These are phyloP conservation scores for Chenopodium berlandieri DNA, from an alignment of 148 eudicot genomes.

Conservation along the genomic window DNA sequence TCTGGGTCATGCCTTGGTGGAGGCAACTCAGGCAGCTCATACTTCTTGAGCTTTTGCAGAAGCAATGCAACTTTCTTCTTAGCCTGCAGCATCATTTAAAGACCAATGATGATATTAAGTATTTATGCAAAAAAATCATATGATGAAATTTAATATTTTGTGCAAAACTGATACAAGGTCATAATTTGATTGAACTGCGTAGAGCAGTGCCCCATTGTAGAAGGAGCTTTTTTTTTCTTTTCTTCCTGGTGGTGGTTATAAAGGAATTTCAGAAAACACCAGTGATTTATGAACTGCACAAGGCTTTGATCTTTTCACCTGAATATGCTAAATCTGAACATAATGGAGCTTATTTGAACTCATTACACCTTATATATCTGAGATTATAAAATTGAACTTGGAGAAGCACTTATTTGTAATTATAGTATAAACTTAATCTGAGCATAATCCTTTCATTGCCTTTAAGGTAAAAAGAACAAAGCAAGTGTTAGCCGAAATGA, in stretches of 20 bases:
- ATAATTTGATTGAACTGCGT: neutral
- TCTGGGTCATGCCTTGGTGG: conserved; percentile 94
- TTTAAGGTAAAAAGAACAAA: no score
- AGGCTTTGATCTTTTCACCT: neutral
- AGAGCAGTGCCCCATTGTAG: neutral
- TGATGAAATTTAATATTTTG: neutral
- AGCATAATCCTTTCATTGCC: no score
- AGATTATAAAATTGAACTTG: no score
- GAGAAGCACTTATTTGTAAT: no score
- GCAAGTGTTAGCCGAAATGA: neutral
- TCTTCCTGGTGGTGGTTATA: neutral
- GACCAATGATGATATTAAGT: neutral
- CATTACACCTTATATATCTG: no score
- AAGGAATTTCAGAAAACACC: neutral
- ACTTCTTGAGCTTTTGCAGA: conserved; percentile 93
- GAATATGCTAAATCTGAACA: neutral
- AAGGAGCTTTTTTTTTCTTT: no score
- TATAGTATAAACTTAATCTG: no score
- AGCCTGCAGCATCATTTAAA: conserved; percentile 55
- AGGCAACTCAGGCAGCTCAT: conserved; percentile 95
- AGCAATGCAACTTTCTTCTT: conserved; percentile 97
- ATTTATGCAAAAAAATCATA: neutral
- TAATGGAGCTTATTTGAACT: neutral
- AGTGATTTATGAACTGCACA: neutral
- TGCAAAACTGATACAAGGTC: conserved; percentile 6